Evolutionary conservation across 164 flowering plant genomes (phyloP).

Genomic region (Brasenia schreberi): DNA sequence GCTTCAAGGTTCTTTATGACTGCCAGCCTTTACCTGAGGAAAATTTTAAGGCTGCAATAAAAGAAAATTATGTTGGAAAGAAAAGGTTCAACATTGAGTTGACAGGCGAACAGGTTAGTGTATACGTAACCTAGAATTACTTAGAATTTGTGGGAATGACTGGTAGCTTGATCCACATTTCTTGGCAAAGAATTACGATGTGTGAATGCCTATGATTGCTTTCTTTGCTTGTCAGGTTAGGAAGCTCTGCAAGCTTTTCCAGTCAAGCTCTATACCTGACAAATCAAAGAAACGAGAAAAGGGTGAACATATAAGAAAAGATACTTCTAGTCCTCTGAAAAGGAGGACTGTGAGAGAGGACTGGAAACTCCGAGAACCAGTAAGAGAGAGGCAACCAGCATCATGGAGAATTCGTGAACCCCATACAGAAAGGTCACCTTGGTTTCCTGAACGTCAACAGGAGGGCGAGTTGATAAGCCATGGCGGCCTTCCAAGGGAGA

Average conservation of each 20-base stretch:
- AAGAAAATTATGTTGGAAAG: conserved; percentile 32
- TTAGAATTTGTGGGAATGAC: background rate
- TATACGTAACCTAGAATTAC: background rate
- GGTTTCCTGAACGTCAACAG: background rate
- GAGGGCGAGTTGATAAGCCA: background rate
- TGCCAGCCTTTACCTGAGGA: conserved; percentile 47
- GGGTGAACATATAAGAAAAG: background rate
- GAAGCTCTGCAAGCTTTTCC: conserved; percentile 38
- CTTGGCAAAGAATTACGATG: background rate
- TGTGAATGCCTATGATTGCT: background rate
- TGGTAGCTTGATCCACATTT: background rate
- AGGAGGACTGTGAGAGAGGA: background rate
- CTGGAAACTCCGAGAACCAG: background rate
- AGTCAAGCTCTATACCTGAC: background rate
- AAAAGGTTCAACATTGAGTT: conserved; percentile 34
- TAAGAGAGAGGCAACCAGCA: background rate
- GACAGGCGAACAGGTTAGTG: conserved; percentile 33
- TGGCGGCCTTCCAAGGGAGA: background rate
- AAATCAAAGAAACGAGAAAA: too few relatives aligned
- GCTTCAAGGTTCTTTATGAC: conserved; percentile 29
- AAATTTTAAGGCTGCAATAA: conserved; percentile 32
- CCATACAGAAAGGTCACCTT: background rate
- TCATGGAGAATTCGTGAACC: background rate
- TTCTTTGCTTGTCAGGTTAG: conserved; percentile 23
- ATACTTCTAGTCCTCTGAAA: background rate